Percentiles rank a stretch among this genome's conserved stretches.
Evolutionary conservation across 2,329 filamentous ascomycete species (phyloP).

Genomic region (Cytospora piceicola): DNA sequence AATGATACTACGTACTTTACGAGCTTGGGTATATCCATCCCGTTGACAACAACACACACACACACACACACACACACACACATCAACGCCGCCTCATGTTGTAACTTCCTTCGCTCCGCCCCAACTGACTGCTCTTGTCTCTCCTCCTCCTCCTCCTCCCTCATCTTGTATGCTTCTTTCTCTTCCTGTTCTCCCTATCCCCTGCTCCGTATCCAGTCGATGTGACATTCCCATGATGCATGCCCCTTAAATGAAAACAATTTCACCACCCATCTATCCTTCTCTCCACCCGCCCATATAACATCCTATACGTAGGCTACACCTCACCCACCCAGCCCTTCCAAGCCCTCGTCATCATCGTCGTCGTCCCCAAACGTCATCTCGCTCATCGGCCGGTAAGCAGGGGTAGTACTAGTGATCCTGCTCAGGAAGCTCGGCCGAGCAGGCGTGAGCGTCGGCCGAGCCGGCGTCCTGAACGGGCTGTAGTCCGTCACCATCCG

Average conservation of each 20-base stretch:
- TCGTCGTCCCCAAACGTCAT: conserved; percentile 28
- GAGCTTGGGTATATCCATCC: conserved; percentile 19
- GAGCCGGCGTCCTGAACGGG: conserved; percentile 27
- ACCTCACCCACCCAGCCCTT: not conserved
- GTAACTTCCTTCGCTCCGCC: not conserved
- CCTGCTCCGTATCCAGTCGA: conserved; percentile 20
- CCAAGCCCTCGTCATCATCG: conserved; percentile 14
- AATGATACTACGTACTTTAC: not conserved
- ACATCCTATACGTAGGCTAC: too few relatives aligned
- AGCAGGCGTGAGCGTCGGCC: conserved; percentile 17
- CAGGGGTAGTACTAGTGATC: conserved; percentile 26
- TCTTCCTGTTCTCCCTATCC: conserved; percentile 5
- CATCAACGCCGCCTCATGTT: conserved; percentile 13
- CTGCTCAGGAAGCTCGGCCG: conserved; percentile 25
- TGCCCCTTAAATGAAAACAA: conserved; percentile 20
- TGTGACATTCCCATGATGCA: conserved; percentile 18
- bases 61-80: too few relatives aligned
- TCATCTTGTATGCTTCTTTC: not conserved
- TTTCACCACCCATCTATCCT: not conserved
- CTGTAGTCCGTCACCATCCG: conserved; percentile 26
- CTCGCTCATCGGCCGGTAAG: conserved; percentile 28
- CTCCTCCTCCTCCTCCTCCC: not conserved
- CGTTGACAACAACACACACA: not conserved
- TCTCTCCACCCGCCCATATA: not conserved
- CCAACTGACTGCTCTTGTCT: not conserved